phyloP scores from a whole-genome alignment of 2,329 filamentous ascomycete genomes.

The Exophiala bonariae region DNA sequence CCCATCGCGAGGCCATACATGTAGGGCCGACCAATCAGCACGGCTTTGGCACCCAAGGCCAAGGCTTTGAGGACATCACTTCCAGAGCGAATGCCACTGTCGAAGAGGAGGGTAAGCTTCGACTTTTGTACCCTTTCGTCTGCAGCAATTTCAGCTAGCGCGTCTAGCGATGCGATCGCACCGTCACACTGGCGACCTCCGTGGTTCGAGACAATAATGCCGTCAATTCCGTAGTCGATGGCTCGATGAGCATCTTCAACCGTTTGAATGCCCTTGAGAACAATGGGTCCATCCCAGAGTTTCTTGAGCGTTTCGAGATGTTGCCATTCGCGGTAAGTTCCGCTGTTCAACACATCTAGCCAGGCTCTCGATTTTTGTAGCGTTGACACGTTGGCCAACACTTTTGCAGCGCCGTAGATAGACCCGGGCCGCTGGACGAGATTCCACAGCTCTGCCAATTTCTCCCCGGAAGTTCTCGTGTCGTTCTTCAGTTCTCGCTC shows the following conservation, averaged over 20 bases:
- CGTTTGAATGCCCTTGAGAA: slow-evolving; percentile 60
- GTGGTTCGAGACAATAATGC: slow-evolving; percentile 55
- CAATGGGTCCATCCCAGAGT: slow-evolving; percentile 64
- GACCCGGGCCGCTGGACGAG: slow-evolving; percentile 25
- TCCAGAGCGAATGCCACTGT: slow-evolving; percentile 52
- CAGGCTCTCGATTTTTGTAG: slow-evolving; percentile 37
- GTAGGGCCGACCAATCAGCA: slow-evolving; percentile 58
- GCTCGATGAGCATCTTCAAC: slow-evolving; percentile 49
- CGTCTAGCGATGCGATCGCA: slow-evolving; percentile 51
- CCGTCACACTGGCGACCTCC: slow-evolving; percentile 54
- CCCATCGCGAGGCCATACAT: slow-evolving; percentile 58
- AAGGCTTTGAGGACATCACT: slow-evolving; percentile 54
- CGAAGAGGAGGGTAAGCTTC: slow-evolving; percentile 49
- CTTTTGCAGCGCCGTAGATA: slow-evolving; percentile 24
- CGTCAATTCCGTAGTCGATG: slow-evolving; percentile 47
- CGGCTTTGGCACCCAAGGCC: slow-evolving; percentile 57
- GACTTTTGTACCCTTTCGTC: slow-evolving; percentile 38
- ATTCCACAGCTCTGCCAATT: slow-evolving; percentile 22
- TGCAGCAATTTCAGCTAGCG: slow-evolving; percentile 62
- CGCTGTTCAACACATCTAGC: slow-evolving; percentile 54
- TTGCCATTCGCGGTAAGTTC: slow-evolving; percentile 58
- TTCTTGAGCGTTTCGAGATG: slow-evolving; percentile 57
- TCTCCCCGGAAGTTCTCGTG: slow-evolving; percentile 39
- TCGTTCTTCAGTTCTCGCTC: slow-evolving; percentile 50
- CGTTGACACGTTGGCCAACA: slow-evolving; percentile 21